Base-by-base conservation (phyloP, 495 filamentous ascomycete species). In the Aspergillus ostianus region DNA sequence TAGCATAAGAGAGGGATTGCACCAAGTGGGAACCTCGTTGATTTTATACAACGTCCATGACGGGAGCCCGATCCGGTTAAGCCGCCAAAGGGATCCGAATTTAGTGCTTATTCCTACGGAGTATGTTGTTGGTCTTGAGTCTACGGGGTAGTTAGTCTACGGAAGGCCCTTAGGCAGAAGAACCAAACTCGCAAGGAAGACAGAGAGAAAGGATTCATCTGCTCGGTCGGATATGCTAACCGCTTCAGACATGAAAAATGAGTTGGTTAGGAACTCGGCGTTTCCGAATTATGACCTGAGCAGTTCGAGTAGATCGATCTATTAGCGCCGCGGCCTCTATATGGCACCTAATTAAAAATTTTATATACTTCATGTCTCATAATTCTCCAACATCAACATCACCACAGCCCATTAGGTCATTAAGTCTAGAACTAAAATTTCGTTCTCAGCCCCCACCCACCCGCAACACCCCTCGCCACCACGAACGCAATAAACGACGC, bases 381-480 rank as follows among this genome's bases (percentile, higher is more conserved):
- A 13, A 41, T 1, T 41, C 29, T 15, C 13, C 10, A 4, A 41
- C 12, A 15, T 41, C 30, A 13, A 41, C 36, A 0, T 41, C 6
- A 32, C 8, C 36, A 41, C 36, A 15, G 9, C 36, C 3, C 36
- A 32, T 32, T 32, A 7, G 8, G 10, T 41, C 36, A 32, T 32
- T 32, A 7, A 32, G 10, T 41, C 36, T 41, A 49, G 23, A 49
- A 29, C 53, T 65, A 72, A 46, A 72, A 70, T 19, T 59, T 61
- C 6, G 41, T 60, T 26, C 18, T 56, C 27, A 57, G 51, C 21
- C 48, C 63, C 77, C 78, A 79, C 19, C 82, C 82, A 23, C 72
- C 72, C 44, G 77, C 75, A 20, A 77, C 64, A 13, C 69, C 76
- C 69, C 84, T 78, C 5, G 80, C 78, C 2, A 78, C 67, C 19